These are phyloP conservation scores for Thalassiosira gravida DNA, from an alignment of 352 stramenopile species.

Conservation along the genomic window DNA sequence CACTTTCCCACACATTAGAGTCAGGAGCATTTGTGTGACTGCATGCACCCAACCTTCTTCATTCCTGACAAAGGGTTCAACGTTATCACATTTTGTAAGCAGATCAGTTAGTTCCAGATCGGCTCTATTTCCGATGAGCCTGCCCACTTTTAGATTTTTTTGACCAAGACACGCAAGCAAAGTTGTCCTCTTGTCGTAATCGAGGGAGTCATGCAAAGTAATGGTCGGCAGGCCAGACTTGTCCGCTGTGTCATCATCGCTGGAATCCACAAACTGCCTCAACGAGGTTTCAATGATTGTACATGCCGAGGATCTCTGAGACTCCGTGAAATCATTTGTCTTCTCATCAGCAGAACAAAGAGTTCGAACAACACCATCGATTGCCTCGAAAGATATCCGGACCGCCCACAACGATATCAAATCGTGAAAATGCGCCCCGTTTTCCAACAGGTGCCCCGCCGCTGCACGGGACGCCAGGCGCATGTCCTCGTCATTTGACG, in stretches of 20 bases:
- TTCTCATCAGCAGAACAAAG: background rate
- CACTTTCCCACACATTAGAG: constrained; percentile 29
- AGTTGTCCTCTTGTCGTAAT: constrained; percentile 18
- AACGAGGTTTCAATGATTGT: constrained; percentile 38
- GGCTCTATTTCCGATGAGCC: constrained; percentile 32
- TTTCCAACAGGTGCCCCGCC: constrained; percentile 64
- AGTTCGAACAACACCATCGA: constrained; percentile 44
- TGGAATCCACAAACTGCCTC: constrained; percentile 10
- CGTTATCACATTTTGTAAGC: constrained; percentile 6
- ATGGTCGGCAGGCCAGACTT: constrained; percentile 1
- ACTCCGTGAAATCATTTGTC: constrained; percentile 5
- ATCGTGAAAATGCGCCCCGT: constrained; percentile 39
- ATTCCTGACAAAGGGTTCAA: constrained; percentile 3
- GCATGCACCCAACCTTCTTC: constrained; percentile 2
- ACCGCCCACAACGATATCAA: constrained; percentile 35
- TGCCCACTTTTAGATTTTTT: constrained; percentile 20
- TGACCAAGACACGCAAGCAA: constrained; percentile 43
- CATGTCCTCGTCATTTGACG: constrained; percentile 43
- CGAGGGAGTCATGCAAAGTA: background rate
- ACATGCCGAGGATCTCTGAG: constrained; percentile 10
- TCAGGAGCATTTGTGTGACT: constrained; percentile 25
- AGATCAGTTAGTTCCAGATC: constrained; percentile 36
- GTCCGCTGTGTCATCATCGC: constrained; percentile 4
- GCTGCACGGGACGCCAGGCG: constrained; percentile 44
- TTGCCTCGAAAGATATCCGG: constrained; percentile 33